These are phyloP conservation scores for Phaeosphaeriaceae sp. DNA, from an alignment of 2,329 filamentous ascomycete species.

Conservation along the genomic window DNA sequence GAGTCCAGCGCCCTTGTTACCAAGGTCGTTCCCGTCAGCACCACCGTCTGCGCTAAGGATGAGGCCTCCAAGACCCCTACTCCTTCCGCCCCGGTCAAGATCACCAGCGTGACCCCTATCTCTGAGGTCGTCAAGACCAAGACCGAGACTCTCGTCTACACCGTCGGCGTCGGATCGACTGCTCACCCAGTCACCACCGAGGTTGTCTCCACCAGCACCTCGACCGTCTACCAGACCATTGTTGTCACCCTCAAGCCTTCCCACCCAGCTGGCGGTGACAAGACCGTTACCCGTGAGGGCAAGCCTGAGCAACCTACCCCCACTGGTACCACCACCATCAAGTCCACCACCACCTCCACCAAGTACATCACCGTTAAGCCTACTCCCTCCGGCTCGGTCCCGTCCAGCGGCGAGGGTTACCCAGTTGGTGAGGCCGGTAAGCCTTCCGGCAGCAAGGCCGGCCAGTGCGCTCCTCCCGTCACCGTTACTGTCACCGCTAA, in stretches of 20 bases:
- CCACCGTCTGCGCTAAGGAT: constrained; percentile 51
- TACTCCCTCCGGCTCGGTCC: constrained; percentile 23
- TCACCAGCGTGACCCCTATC: constrained; percentile 27
- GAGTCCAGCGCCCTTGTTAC: constrained; percentile 47
- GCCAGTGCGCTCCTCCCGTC: constrained; percentile 40
- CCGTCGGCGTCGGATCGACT: constrained; percentile 48
- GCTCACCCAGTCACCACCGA: constrained; percentile 54
- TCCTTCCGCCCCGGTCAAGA: constrained; percentile 16
- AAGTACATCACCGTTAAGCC: constrained; percentile 45
- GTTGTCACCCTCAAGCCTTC: constrained; percentile 34
- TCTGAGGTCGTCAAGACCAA: constrained; percentile 41
- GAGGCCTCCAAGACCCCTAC: constrained; percentile 19
- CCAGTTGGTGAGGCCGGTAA: constrained; percentile 20
- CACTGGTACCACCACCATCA: constrained; percentile 34
- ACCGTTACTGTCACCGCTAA: constrained; percentile 47
- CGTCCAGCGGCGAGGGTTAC: constrained; percentile 20
- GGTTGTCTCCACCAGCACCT: constrained; percentile 38
- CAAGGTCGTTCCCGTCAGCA: constrained; percentile 49
- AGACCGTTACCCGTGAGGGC: constrained; percentile 8
- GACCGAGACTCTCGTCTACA: constrained; percentile 53
- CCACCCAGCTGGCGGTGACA: constrained; percentile 15
- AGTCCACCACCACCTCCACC: constrained; percentile 43
- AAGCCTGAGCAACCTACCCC: constrained; percentile 17
- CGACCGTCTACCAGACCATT: constrained; percentile 42
- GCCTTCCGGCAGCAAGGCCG: constrained; percentile 12